Percentiles rank a stretch among this genome's conserved stretches.
These are phyloP conservation scores for Russula sp. DNA, from an alignment of 768 basidiomycete species.

Conservation along the genomic window DNA sequence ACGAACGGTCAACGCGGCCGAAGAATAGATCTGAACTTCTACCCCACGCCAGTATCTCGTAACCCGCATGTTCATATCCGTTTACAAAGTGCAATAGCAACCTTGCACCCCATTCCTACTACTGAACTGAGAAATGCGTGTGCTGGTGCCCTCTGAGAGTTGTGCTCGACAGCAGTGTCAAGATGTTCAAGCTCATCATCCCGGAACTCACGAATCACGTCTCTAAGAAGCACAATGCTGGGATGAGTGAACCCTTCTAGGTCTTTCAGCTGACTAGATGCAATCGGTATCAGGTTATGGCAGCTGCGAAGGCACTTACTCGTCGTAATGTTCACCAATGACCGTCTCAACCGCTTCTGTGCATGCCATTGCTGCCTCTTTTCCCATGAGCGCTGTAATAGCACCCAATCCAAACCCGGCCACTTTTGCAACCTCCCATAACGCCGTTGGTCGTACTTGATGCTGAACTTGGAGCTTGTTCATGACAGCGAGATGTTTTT, in stretches of 20 bases:
- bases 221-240: slow-evolving; percentile 65
- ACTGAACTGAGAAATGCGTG: slow-evolving; percentile 85
- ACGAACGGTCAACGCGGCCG: slow-evolving; percentile 9
- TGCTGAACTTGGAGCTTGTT: slow-evolving; percentile 81
- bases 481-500: slow-evolving; percentile 84
- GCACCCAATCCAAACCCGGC: slow-evolving; percentile 85
- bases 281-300: background rate
- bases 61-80: slow-evolving; percentile 39
- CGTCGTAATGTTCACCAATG: slow-evolving; percentile 97
- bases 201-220: slow-evolving; percentile 74
- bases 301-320: slow-evolving; percentile 48
- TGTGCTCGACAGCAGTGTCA: slow-evolving; percentile 81
- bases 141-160: slow-evolving; percentile 84
- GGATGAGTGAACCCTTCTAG: slow-evolving; percentile 66
- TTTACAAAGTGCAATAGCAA: slow-evolving; percentile 87
- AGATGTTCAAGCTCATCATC: slow-evolving; percentile 95
- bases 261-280: slow-evolving; percentile 69
- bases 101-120: slow-evolving; percentile 78
- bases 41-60: background rate
- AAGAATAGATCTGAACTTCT: slow-evolving; percentile 11
- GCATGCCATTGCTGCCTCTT: slow-evolving; percentile 95
- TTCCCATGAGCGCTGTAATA: slow-evolving; percentile 79
- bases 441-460: slow-evolving; percentile 69
- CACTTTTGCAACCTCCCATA: slow-evolving; percentile 79
- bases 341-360: slow-evolving; percentile 97